Percentiles rank a stretch among this genome's conserved stretches.
Evolutionary conservation across 2,329 filamentous ascomycete genomes (phyloP).

Genomic region (Fusarium kyushuense): DNA sequence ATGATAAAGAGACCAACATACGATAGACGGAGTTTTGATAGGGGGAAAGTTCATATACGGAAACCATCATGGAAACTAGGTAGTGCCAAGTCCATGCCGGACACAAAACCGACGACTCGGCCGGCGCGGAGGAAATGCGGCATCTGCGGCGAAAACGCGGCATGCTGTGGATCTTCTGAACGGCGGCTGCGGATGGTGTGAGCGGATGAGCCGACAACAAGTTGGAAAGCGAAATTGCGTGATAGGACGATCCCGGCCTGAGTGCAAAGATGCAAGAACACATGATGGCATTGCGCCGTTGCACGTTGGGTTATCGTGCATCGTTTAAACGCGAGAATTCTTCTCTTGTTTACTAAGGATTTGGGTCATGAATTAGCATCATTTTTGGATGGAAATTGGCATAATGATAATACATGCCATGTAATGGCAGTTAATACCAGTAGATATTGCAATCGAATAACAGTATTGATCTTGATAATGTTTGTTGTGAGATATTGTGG

Average conservation of each 20-base stretch:
- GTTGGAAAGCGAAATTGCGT: constrained; percentile 43
- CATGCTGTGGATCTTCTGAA: constrained; percentile 30
- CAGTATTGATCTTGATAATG: background rate
- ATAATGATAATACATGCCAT: constrained; percentile 40
- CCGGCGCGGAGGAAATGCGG: constrained; percentile 41
- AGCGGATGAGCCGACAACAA: constrained; percentile 35
- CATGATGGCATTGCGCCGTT: constrained; percentile 21
- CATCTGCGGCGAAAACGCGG: constrained; percentile 47
- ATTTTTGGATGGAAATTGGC: constrained; percentile 11
- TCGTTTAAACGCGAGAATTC: background rate
- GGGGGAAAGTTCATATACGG: constrained; percentile 9
- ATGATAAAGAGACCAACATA: constrained; percentile 19
- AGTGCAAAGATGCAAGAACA: constrained; percentile 32
- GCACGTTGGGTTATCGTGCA: constrained; percentile 14
- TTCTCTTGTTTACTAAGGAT: constrained; percentile 26
- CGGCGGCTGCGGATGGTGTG: constrained; percentile 30
- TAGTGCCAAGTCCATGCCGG: constrained; percentile 34
- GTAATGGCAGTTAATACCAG: constrained; percentile 21
- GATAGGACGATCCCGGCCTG: constrained; percentile 38
- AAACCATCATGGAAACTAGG: constrained; percentile 18
- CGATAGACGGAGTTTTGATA: constrained; percentile 37
- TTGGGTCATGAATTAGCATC: constrained; percentile 28
- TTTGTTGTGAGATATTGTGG: background rate
- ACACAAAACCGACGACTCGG: constrained; percentile 34
- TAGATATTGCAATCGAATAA: constrained; percentile 22